Evolutionary conservation across 129 eudicot species (phyloP), one percentile per base, ranked within the genome.

Genomic region (Tagetes patula): DNA sequence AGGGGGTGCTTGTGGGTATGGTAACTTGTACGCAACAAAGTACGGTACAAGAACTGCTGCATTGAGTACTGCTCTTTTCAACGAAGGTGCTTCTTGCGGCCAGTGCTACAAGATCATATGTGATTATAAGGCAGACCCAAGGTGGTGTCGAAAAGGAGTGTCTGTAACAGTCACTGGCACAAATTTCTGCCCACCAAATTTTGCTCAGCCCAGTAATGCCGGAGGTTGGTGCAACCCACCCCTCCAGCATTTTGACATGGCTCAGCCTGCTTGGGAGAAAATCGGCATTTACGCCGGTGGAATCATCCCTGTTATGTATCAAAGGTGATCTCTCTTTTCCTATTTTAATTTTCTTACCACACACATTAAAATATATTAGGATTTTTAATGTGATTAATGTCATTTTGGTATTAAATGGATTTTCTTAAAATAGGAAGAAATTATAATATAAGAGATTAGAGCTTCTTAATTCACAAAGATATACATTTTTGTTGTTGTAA

Each of bases 161-260:
- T 86, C 92, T 1, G 89, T 91, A 36, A 91, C 91, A 45, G 64
- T 91, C 69, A 88, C 97, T 6, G 96, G 93, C n/a, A 88, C 97
- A 6, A 88, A 91, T 69, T 91, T 88, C 8, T 89, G 96, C 76
- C 97, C 97, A 2, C 97, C 96, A 48, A 91, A 91, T 71, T 86
- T n/a, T 13, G 89, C 59, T 70, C 92, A 76, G 41, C 86, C 96
- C 4, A 91, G 67, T 56, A 37, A 88, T 76, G 81, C 77, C 1
- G 97, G 97, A 4, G 97, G 97, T 1, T 91, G 97, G 97, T 91
- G 97, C 84, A 91, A 91, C 82, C 97, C 97, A 5, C 97, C 97
- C 43, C 91, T 79, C 73, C 72, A 85, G 45, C 97, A 91, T 80
- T 91, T 91, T 47, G 97, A 91, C 80, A 91, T 91, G 97, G 93